These are phyloP conservation scores for Tremella yokohamensis DNA, from an alignment of 768 basidiomycete genomes.

Conservation along the genomic window DNA sequence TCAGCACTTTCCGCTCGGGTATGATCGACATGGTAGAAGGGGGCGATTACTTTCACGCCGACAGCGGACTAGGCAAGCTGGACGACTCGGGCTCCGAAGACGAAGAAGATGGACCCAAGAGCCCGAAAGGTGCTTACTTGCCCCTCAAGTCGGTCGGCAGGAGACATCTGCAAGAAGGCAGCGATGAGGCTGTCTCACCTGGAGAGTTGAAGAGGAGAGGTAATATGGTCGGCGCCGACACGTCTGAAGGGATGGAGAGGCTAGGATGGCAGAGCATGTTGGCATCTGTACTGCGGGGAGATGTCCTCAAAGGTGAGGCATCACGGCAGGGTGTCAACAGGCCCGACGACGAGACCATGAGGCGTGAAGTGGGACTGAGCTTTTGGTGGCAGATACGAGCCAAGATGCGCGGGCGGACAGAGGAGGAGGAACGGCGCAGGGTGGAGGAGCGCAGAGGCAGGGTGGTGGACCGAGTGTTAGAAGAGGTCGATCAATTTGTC, in stretches of 20 bases:
- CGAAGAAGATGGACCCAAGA: constrained; percentile 15
- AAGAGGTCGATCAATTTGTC: constrained; percentile 74
- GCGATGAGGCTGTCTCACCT: not conserved
- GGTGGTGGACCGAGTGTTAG: constrained; percentile 74
- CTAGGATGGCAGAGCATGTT: constrained; percentile 96
- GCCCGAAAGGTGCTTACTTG: constrained; percentile 1
- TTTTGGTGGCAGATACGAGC: constrained; percentile 89
- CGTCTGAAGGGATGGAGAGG: constrained; percentile 71
- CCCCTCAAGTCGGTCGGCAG: not conserved
- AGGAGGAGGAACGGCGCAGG: constrained; percentile 74
- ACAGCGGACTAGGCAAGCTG: constrained; percentile 8
- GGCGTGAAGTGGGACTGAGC: constrained; percentile 50
- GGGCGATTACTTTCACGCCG: constrained; percentile 28
- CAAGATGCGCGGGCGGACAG: constrained; percentile 70
- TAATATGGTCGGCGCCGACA: constrained; percentile 54
- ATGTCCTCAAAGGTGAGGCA: constrained; percentile 92
- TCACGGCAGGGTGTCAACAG: constrained; percentile 79
- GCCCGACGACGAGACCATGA: constrained; percentile 58
- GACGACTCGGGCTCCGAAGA: constrained; percentile 19
- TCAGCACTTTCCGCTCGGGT: not conserved
- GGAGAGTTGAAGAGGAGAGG: not conserved
- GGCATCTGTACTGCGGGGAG: constrained; percentile 84
- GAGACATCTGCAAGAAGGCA: not conserved
- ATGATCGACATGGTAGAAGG: constrained; percentile 24
- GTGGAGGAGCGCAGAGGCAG: constrained; percentile 79